Base-by-base conservation (phyloP, 306 rosid species). In the Cucumis cinereus region DNA sequence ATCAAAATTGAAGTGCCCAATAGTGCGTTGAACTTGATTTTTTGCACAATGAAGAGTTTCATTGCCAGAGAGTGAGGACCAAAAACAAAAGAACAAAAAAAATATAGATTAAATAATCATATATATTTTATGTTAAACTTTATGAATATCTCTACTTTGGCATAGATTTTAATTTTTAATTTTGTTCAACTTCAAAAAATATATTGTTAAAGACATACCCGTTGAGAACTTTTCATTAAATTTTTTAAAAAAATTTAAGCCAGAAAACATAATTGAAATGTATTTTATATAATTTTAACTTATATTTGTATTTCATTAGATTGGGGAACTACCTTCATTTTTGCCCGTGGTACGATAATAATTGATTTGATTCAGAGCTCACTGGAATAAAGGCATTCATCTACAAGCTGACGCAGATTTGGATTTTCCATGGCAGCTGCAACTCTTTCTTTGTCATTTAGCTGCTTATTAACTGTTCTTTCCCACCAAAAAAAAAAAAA, bases 341-440 rank as follows among this genome's bases (percentile, higher is more conserved):
- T 43, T 14, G 22, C n/a, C 23, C 76, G 63, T 74, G 84, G 83
- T 81, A 80, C 83, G 58, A 15, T 71, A 41, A 15, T 24, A 24
- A 24, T 23, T 45, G 19, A 59, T 73, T 61, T 81, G 86, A 30
- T 23, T 93, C 88, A 93, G 60, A 93, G 91, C 81, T 93, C 97
- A 80, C 80, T 90, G 50, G 98, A 93, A 80, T 77, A 79, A 63
- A 93, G 94, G 77, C 98, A 93, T 89, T 90, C 98, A 16, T 91
- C 97, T 70, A 93, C 98, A 73, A 93, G 98, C 83, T 93, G 94
- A 82, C 96, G 89, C 80, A 93, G 90, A 87, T 93, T 93, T 70
- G 97, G 97, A 87, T 93, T 91, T 89, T 93, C 97, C 86, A 93
- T 50, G 35, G 97, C 98, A 15, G 98, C 98, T 55, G 97, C 97